These are phyloP conservation scores for Platismatia glauca DNA, from an alignment of 495 filamentous ascomycete genomes.

Conservation along the genomic window DNA sequence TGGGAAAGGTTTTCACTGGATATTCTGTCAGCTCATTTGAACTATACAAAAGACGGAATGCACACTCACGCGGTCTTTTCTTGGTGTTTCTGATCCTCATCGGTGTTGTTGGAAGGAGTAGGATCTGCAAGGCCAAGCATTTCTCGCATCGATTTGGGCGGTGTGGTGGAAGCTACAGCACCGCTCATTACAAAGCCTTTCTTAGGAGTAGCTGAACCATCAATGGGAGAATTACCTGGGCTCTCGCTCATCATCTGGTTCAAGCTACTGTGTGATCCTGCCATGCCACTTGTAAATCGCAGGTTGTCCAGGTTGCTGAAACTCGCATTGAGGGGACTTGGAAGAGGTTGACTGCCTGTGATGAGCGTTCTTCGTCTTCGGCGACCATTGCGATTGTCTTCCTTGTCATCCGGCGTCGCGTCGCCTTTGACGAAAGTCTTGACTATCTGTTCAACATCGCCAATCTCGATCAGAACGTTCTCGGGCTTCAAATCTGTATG, in stretches of 20 bases:
- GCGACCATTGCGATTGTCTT: conserved; percentile 90
- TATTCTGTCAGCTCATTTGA: conserved; percentile 2
- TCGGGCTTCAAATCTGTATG: conserved; percentile 98
- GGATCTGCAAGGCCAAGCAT: conserved; percentile 49
- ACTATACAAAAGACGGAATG: conserved; percentile 7
- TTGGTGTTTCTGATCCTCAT: conserved; percentile 64
- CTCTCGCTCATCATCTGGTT: conserved; percentile 72
- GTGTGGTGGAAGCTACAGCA: conserved; percentile 31
- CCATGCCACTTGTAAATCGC: conserved; percentile 54
- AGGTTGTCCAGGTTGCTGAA: conserved; percentile 68
- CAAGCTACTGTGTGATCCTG: conserved; percentile 70
- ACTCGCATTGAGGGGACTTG: conserved; percentile 85
- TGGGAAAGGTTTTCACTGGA: conserved; percentile 76
- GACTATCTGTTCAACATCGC: conserved; percentile 94
- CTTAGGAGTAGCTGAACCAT: conserved; percentile 22
- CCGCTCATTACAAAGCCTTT: conserved; percentile 39
- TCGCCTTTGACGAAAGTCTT: conserved; percentile 90
- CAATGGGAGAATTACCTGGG: conserved; percentile 45
- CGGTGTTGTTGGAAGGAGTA: conserved; percentile 37
- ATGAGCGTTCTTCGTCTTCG: conserved; percentile 86
- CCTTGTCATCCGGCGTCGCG: conserved; percentile 46
- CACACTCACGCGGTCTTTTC: conserved; percentile 86
- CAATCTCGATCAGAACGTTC: conserved; percentile 97
- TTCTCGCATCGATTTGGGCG: conserved; percentile 50
- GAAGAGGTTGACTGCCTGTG: conserved; percentile 92